phyloP scores from a whole-genome alignment of 352 stramenopile species.

The Globisporangium parvum region DNA sequence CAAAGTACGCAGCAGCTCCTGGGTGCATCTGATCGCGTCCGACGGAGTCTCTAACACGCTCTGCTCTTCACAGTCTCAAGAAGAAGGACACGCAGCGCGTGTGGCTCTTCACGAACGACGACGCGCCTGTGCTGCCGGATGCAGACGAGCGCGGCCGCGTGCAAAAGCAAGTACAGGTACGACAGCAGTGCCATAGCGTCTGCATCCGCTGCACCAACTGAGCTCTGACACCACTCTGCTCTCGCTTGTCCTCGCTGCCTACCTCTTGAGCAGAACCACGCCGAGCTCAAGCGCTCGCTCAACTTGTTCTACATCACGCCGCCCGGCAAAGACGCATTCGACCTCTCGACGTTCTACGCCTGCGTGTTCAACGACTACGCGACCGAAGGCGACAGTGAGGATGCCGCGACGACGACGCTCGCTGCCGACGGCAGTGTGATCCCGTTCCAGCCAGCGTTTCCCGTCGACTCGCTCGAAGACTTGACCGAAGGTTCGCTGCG shows the following conservation, averaged over 20 bases:
- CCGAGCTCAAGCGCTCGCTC: constrained; percentile 64
- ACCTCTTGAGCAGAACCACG: constrained; percentile 43
- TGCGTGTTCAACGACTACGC: constrained; percentile 68
- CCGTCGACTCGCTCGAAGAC: constrained; percentile 65
- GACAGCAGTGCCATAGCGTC: too few species aligned
- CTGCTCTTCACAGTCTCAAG: constrained; percentile 43
- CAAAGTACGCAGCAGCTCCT: constrained; percentile 38
- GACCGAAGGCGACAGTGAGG: constrained; percentile 14
- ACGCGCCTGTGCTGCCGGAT: constrained; percentile 39
- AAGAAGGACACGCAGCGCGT: constrained; percentile 83
- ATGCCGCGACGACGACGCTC: constrained; percentile 17
- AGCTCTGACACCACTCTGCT: not conserved
- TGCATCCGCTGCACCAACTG: not conserved
- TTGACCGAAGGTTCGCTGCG: constrained; percentile 72
- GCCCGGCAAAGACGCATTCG: constrained; percentile 42
- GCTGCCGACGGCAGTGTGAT: constrained; percentile 8
- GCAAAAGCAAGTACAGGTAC: constrained; percentile 74
- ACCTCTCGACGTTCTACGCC: constrained; percentile 52
- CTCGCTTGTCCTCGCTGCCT: not conserved
- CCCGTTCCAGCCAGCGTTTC: constrained; percentile 60
- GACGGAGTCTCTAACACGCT: not conserved
- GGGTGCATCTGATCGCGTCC: constrained; percentile 1
- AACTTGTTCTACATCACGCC: constrained; percentile 79
- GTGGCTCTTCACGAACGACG: constrained; percentile 85
- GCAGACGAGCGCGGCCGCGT: constrained; percentile 52